Percentiles rank a stretch among this genome's conserved stretches.
Evolutionary conservation across 768 basidiomycete species (phyloP).

Genomic region (Lactarius trivialis): DNA sequence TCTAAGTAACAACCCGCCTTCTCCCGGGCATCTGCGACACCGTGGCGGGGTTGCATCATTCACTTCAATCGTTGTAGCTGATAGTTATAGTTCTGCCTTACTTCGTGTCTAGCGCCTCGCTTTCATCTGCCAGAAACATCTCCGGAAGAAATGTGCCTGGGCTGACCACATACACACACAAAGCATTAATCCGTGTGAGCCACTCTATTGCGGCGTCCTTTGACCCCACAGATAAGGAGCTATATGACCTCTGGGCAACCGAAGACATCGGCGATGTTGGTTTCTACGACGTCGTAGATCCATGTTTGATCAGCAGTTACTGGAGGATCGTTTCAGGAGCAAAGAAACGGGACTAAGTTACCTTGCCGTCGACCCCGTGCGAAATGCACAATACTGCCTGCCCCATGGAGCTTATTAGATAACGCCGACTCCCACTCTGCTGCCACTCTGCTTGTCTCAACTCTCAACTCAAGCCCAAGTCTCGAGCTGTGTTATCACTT

Average conservation of each 20-base stretch:
- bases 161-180: slow-evolving; percentile 28
- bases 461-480: neutral
- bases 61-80: slow-evolving; percentile 9
- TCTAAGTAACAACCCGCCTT: neutral
- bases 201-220: slow-evolving; percentile 65
- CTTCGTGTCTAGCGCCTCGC: slow-evolving; percentile 14
- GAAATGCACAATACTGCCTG: too few relatives aligned
- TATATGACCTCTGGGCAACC: slow-evolving; percentile 74
- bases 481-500: neutral
- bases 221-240: slow-evolving; percentile 65
- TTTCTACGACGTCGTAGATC: neutral
- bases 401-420: neutral
- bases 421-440: neutral
- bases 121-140: slow-evolving; percentile 9
- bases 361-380: neutral
- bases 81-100: slow-evolving; percentile 6
- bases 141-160: neutral
- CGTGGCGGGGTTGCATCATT: neutral
- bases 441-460: too few relatives aligned
- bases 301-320: neutral
- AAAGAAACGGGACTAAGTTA: too few relatives aligned
- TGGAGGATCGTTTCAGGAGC: neutral
- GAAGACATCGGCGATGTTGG: slow-evolving; percentile 22
- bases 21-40: slow-evolving; percentile 7
- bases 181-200: slow-evolving; percentile 52